A percentile compares a stretch with the other conserved stretches of the same genome.
These are phyloP conservation scores for Acanthamoeba culbertsoni DNA, from an alignment of 208 protist genomes.

Conservation along the genomic window DNA sequence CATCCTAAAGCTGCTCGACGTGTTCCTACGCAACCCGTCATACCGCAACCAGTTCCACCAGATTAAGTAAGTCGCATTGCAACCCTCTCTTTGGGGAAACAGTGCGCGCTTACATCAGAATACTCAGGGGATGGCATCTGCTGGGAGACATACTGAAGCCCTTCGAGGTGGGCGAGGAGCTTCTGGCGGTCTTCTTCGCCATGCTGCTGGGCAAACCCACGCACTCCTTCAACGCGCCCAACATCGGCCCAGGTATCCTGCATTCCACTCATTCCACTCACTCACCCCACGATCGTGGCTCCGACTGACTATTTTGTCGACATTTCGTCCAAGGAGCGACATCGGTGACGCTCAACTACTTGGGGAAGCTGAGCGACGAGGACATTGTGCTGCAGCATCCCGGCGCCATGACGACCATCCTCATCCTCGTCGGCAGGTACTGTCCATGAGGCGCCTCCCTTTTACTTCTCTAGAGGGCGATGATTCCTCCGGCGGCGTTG, in stretches of 20 bases:
- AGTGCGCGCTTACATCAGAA: background rate
- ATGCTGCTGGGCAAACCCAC: slow-evolving; percentile 55
- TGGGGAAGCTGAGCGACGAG: slow-evolving; percentile 43
- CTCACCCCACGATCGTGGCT: background rate
- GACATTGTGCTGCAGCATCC: slow-evolving; percentile 53
- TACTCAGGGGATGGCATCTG: background rate
- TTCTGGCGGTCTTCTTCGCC: slow-evolving; percentile 34
- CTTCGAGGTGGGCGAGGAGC: background rate
- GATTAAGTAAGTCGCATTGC: background rate
- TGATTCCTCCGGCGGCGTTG: too few species aligned
- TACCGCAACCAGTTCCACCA: background rate
- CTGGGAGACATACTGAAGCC: slow-evolving; percentile 29
- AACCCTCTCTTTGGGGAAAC: background rate
- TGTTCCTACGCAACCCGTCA: background rate
- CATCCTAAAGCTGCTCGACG: slow-evolving; percentile 34
- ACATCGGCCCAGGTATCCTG: background rate
- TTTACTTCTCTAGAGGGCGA: background rate
- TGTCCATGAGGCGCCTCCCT: background rate
- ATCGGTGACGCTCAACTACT: background rate
- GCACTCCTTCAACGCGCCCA: slow-evolving; percentile 5
- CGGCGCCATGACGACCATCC: slow-evolving; percentile 39
- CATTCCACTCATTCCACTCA: background rate
- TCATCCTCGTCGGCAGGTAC: slow-evolving; percentile 46
- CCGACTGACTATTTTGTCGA: background rate
- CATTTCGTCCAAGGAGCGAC: background rate